Percentiles rank a stretch among this genome's conserved stretches.
phyloP scores from a whole-genome alignment of 2,329 filamentous ascomycete genomes.

The Mycosphaerella sp. region DNA sequence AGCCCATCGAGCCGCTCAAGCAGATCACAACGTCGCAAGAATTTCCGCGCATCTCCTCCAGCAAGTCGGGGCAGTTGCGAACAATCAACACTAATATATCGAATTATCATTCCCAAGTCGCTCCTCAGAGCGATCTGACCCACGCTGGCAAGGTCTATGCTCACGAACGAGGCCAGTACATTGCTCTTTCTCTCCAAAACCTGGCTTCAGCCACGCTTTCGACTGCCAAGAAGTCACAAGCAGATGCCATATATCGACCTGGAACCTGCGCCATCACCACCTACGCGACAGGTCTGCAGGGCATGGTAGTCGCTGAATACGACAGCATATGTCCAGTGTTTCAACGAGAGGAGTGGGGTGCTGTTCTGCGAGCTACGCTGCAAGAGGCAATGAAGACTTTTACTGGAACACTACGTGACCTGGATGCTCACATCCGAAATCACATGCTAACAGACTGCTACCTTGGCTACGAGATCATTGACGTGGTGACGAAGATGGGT shows the following conservation, averaged over 20 bases:
- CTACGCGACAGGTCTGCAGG: slow-evolving; percentile 82
- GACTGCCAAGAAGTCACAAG: slow-evolving; percentile 66
- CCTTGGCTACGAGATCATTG: slow-evolving; percentile 89
- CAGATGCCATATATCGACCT: slow-evolving; percentile 76
- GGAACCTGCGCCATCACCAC: slow-evolving; percentile 88
- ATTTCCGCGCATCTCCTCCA: slow-evolving; percentile 74
- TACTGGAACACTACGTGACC: slow-evolving; percentile 74
- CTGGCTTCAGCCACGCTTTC: slow-evolving; percentile 75
- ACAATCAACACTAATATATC: slow-evolving; percentile 60
- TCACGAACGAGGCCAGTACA: slow-evolving; percentile 77
- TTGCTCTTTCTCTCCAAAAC: slow-evolving; percentile 76
- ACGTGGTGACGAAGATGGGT: slow-evolving; percentile 76
- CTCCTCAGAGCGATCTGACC: slow-evolving; percentile 27
- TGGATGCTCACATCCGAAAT: slow-evolving; percentile 81
- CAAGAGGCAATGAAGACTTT: slow-evolving; percentile 74
- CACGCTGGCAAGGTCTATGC: slow-evolving; percentile 77
- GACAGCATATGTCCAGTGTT: slow-evolving; percentile 88
- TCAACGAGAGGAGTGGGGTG: slow-evolving; percentile 73
- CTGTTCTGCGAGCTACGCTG: slow-evolving; percentile 72
- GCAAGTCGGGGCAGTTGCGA: slow-evolving; percentile 67
- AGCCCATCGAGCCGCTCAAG: slow-evolving; percentile 79
- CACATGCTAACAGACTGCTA: slow-evolving; percentile 90
- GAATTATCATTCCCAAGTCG: slow-evolving; percentile 25
- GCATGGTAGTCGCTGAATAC: slow-evolving; percentile 80
- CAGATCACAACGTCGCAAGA: slow-evolving; percentile 74